These are phyloP conservation scores for Eucalyptus cloeziana DNA, from an alignment of 345 rosid species.

Conservation along the genomic window DNA sequence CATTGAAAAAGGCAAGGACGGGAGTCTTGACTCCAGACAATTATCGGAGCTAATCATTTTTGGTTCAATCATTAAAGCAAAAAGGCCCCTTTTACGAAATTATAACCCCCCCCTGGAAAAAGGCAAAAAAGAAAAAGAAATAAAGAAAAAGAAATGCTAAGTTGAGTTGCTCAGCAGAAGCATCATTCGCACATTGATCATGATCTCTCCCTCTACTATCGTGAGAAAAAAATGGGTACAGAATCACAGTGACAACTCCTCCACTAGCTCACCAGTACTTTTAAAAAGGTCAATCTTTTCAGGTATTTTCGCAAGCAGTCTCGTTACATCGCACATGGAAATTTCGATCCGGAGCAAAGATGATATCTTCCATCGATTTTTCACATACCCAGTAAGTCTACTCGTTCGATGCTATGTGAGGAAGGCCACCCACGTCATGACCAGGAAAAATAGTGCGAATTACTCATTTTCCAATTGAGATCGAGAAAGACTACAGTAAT, in stretches of 20 bases:
- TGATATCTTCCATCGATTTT: not conserved
- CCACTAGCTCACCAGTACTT: not conserved
- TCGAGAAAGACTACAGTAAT: too few species aligned
- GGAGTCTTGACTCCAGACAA: not conserved
- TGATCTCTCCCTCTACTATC: not conserved
- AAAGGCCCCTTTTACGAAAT: not conserved
- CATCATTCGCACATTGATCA: not conserved
- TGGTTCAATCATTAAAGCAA: not conserved
- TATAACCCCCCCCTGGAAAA: not conserved
- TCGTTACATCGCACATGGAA: not conserved
- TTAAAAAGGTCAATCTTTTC: not conserved
- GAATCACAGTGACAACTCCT: not conserved
- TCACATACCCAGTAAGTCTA: not conserved
- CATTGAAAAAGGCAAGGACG: not conserved
- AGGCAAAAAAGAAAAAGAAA: not conserved
- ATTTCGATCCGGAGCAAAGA: not conserved
- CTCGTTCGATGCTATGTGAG: rapidly evolving
- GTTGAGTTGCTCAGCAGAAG: not conserved
- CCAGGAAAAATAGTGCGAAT: not conserved
- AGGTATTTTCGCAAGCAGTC: not conserved
- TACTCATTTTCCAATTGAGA: not conserved
- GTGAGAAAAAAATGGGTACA: not conserved
- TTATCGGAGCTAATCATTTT: not conserved
- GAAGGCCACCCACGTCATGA: not conserved
- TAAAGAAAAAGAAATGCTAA: not conserved